phyloP scores from a whole-genome alignment of 805 yeast species.

The Dipodascus geniculatus region DNA sequence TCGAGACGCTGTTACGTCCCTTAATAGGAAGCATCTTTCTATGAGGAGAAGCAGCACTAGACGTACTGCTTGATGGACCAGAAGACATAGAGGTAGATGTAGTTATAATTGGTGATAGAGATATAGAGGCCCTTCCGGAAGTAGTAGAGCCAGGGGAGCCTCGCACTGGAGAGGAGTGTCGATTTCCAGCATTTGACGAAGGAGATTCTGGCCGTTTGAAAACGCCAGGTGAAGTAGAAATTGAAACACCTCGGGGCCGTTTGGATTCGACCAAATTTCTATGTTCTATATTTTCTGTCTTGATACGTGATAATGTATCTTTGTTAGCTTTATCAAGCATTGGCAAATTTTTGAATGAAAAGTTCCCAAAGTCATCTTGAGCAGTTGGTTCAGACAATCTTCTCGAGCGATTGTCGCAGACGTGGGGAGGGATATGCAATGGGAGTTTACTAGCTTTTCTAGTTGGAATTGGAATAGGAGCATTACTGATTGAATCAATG shows the following conservation, averaged over 20 bases:
- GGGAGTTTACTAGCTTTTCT: constrained; percentile 21
- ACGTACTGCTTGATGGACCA: neutral
- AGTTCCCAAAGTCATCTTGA: constrained; percentile 72
- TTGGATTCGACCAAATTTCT: constrained; percentile 18
- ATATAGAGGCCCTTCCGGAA: neutral
- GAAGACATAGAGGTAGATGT: constrained; percentile 1
- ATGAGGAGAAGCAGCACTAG: neutral
- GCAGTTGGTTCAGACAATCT: constrained; percentile 53
- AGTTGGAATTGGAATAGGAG: neutral
- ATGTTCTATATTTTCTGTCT: constrained; percentile 65
- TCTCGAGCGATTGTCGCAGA: constrained; percentile 58
- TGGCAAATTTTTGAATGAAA: constrained; percentile 77
- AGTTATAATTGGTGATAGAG: constrained; percentile 3
- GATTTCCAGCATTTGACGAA: constrained; percentile 18
- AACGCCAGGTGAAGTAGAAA: constrained; percentile 1
- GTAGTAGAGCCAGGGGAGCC: constrained; percentile 4
- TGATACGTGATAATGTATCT: constrained; percentile 78
- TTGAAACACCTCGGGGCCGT: constrained; percentile 21
- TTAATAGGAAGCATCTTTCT: neutral
- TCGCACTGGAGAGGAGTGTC: constrained; percentile 11
- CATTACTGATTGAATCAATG: neutral
- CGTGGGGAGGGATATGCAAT: constrained; percentile 40
- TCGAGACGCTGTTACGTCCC: neutral
- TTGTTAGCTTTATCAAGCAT: constrained; percentile 90
- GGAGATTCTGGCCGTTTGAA: constrained; percentile 22